A percentile compares a stretch with the other conserved stretches of the same genome.
Conservation (phyloP, 148 eudicot species). For the Persicaria maculosa region DNA sequence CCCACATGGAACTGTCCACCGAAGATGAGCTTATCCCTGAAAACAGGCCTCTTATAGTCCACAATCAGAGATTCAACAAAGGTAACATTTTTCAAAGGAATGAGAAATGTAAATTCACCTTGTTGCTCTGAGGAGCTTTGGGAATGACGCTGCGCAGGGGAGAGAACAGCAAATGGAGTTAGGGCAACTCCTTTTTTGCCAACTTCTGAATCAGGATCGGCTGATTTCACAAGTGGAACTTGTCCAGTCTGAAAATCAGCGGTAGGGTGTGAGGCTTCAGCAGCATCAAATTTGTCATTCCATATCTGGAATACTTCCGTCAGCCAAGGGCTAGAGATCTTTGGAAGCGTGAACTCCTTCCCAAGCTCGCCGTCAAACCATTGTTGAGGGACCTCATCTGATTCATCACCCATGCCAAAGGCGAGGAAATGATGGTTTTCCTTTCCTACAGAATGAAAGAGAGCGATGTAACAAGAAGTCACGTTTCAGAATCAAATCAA, state of each 20-base stretch:
- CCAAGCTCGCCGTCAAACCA: not conserved
- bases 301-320: not conserved
- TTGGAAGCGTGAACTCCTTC: not conserved
- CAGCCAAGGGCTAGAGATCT: not conserved
- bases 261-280: not conserved
- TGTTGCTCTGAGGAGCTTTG: not conserved
- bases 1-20: not conserved
- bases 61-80: not conserved
- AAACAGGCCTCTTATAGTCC: not conserved
- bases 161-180: not conserved
- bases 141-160: not conserved
- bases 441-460: not conserved
- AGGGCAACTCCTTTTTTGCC: not conserved
- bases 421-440: not conserved
- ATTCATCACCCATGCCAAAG: not conserved
- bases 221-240: not conserved
- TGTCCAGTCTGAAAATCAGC: not conserved
- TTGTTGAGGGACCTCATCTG: not conserved
- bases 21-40: not conserved
- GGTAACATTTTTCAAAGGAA: not conserved
- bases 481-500: not conserved
- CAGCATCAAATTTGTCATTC: not conserved
- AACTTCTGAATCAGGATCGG: not conserved
- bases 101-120: not conserved
- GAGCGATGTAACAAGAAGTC: not conserved